Conservation (phyloP, 805 yeast species). For the Candida awuae region DNA sequence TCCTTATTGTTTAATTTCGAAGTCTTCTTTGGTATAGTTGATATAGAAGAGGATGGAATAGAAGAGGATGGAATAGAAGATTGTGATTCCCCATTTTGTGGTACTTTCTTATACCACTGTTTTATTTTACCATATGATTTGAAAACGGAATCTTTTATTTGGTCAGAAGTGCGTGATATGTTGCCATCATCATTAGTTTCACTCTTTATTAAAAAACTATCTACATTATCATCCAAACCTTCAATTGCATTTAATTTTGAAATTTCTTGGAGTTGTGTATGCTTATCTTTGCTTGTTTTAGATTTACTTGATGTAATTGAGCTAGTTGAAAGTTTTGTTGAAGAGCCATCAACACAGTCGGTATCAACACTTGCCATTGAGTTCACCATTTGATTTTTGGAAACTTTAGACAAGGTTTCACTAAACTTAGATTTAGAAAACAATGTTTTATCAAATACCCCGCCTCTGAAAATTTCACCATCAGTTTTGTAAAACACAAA, state of each 20-base stretch:
- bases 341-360: background rate
- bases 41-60: background rate
- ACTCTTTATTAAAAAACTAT: no score
- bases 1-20: slow-evolving; percentile 6
- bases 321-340: slow-evolving; percentile 9
- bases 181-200: background rate
- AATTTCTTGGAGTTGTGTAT: background rate
- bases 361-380: no score
- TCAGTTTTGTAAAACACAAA: slow-evolving; percentile 59
- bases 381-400: background rate
- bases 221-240: no score
- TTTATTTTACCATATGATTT: slow-evolving; percentile 52
- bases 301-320: background rate
- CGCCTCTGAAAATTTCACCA: slow-evolving; percentile 77
- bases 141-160: slow-evolving; percentile 25
- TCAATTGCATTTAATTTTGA: background rate
- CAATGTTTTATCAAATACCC: slow-evolving; percentile 69
- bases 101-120: slow-evolving; percentile 58
- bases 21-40: background rate
- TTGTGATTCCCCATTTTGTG: background rate
- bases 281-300: no score
- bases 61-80: background rate
- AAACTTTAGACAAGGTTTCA: no score
- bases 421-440: no score
- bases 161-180: slow-evolving; percentile 1